These are phyloP conservation scores for Silene latifolia DNA, from an alignment of 148 eudicot species.

Conservation along the genomic window DNA sequence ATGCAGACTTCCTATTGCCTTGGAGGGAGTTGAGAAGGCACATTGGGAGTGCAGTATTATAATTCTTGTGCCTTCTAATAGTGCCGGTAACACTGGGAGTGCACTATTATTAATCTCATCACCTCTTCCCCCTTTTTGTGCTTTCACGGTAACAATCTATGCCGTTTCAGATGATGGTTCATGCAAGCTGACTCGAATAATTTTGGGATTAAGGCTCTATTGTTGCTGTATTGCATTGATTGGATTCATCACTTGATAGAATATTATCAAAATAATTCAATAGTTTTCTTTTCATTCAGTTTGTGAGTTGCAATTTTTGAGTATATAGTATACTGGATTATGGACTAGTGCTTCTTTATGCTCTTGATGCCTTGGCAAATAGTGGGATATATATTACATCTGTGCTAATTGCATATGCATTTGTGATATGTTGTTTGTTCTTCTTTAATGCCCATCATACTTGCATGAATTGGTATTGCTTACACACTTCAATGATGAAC, in stretches of 20 bases:
- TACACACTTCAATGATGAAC: constrained; percentile 10
- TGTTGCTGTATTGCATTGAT: neutral
- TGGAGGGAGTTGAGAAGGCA: too few relatives aligned
- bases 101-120: too few relatives aligned
- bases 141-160: too few relatives aligned
- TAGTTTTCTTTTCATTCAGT: neutral
- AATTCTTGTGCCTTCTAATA: too few relatives aligned
- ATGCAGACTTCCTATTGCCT: too few relatives aligned
- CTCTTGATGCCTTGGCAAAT: neutral
- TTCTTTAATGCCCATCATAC: neutral
- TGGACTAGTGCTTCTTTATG: neutral
- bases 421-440: neutral
- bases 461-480: constrained; percentile 3
- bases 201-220: neutral
- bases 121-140: too few relatives aligned
- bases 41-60: too few relatives aligned
- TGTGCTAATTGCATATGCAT: neutral
- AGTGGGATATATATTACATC: neutral
- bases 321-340: neutral
- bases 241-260: neutral
- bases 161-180: too few relatives aligned
- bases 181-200: neutral
- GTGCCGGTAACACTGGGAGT: too few relatives aligned
- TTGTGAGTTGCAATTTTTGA: neutral
- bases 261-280: neutral